These are phyloP conservation scores for Iberis amara DNA, from an alignment of 441 rosid genomes.

Conservation along the genomic window DNA sequence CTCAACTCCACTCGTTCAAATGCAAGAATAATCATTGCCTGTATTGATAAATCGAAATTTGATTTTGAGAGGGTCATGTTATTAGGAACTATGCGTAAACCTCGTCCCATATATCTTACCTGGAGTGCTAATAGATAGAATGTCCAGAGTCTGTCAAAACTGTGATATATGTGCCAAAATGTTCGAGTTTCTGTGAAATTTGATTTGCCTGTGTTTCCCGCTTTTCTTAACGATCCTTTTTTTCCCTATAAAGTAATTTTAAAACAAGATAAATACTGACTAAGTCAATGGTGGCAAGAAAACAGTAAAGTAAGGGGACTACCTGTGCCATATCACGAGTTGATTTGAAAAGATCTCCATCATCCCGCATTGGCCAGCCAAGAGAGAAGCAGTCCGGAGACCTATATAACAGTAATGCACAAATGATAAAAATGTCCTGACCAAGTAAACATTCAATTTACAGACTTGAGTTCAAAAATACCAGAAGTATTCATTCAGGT, in stretches of 20 bases:
- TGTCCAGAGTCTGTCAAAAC: constrained; percentile 95
- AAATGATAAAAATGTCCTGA: constrained; percentile 15
- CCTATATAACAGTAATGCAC: constrained; percentile 41
- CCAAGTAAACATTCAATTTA: constrained; percentile 18
- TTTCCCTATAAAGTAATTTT: constrained; percentile 46
- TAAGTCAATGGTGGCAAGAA: constrained; percentile 10
- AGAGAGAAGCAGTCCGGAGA: constrained; percentile 93
- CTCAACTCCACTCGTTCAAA: constrained; percentile 56
- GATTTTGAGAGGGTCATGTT: constrained; percentile 17
- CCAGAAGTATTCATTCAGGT: constrained; percentile 98
- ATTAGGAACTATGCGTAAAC: constrained; percentile 2
- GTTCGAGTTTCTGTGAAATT: constrained; percentile 86
- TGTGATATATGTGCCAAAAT: constrained; percentile 94
- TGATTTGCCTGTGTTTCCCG: constrained; percentile 82
- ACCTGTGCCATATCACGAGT: constrained; percentile 57
- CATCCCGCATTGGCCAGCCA: constrained; percentile 99
- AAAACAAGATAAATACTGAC: constrained; percentile 13
- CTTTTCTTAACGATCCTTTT: constrained; percentile 39
- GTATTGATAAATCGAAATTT: constrained; percentile 29
- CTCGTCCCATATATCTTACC: constrained; percentile 40
- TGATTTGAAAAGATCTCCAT: constrained; percentile 88
- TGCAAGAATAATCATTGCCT: constrained; percentile 87
- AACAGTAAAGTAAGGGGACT: constrained; percentile 26
- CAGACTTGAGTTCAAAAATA: constrained; percentile 36
- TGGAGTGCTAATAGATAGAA: constrained; percentile 85